Evolutionary conservation across 1,139 yeast genomes (phyloP).

Genomic region (Yamadazyma dendronema): DNA sequence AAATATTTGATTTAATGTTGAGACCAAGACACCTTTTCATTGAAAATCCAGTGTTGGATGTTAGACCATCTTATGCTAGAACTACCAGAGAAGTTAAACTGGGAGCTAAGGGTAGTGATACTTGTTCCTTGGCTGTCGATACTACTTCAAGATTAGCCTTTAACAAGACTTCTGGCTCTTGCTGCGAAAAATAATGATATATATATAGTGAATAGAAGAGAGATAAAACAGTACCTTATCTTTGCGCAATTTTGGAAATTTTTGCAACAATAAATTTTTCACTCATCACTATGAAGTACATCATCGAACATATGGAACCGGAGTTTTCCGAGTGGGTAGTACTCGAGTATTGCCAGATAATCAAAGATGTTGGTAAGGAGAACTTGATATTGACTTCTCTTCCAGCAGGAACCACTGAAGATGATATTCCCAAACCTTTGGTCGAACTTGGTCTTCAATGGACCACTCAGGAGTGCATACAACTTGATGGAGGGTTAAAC

Average conservation of each 20-base stretch:
- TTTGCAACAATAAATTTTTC: no score
- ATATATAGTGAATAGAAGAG: neutral
- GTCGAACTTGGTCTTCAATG: conserved; percentile 69
- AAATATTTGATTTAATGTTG: conserved; percentile 68
- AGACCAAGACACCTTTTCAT: conserved; percentile 78
- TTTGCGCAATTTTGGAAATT: no score
- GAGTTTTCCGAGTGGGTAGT: conserved; percentile 97
- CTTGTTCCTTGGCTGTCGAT: conserved; percentile 39
- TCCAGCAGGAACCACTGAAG: conserved; percentile 57
- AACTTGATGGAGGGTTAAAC: conserved; percentile 43
- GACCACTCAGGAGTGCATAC: conserved; percentile 73
- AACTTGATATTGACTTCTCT: conserved; percentile 79
- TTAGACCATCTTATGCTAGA: conserved; percentile 66
- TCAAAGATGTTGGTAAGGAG: conserved; percentile 74
- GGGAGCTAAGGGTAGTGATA: conserved; percentile 31
- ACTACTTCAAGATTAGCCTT: conserved; percentile 43
- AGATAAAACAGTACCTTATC: neutral
- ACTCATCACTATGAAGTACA: conserved; percentile 60
- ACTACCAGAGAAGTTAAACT: conserved; percentile 58
- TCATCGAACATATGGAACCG: conserved; percentile 96
- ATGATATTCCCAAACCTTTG: conserved; percentile 65
- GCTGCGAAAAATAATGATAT: conserved; percentile 21
- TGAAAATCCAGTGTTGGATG: conserved; percentile 74
- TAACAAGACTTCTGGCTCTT: conserved; percentile 17
- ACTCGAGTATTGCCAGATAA: conserved; percentile 80